These are phyloP conservation scores for Botrytis hyacinthi DNA, from an alignment of 2,329 filamentous ascomycete genomes.

Conservation along the genomic window DNA sequence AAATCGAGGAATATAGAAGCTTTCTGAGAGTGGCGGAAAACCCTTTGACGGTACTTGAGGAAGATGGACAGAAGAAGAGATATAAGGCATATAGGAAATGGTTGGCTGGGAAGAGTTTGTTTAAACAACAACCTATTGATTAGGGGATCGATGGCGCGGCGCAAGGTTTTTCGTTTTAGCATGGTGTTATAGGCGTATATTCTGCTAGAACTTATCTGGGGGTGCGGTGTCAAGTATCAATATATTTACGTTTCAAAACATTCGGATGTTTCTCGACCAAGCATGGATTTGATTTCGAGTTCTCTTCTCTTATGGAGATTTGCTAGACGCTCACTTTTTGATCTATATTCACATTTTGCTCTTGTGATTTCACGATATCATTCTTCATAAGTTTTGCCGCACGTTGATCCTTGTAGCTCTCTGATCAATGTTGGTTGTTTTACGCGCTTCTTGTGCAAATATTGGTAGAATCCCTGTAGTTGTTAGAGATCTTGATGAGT, in stretches of 20 bases:
- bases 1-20: constrained; percentile 70
- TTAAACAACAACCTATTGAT: constrained; percentile 77
- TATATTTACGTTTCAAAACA: not conserved
- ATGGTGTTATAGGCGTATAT: not conserved
- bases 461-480: not conserved
- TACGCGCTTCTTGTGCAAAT: not conserved
- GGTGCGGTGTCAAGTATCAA: not conserved
- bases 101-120: constrained; percentile 90
- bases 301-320: not conserved
- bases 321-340: fast-evolving
- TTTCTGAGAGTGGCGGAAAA: constrained; percentile 76
- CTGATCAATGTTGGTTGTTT: not conserved
- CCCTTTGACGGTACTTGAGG: constrained; percentile 81
- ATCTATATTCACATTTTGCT: fast-evolving
- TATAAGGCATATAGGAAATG: constrained; percentile 97
- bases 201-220: not conserved
- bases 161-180: not conserved
- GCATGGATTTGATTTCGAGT: not conserved
- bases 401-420: not conserved
- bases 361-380: not conserved
- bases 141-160: constrained; percentile 15
- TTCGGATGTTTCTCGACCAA: not conserved
- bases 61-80: constrained; percentile 85
- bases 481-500: not conserved
- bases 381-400: not conserved